Percentiles rank a stretch among this genome's conserved stretches.
Conservation (phyloP, 345 rosid species). For the Linum usitatissimum region DNA sequence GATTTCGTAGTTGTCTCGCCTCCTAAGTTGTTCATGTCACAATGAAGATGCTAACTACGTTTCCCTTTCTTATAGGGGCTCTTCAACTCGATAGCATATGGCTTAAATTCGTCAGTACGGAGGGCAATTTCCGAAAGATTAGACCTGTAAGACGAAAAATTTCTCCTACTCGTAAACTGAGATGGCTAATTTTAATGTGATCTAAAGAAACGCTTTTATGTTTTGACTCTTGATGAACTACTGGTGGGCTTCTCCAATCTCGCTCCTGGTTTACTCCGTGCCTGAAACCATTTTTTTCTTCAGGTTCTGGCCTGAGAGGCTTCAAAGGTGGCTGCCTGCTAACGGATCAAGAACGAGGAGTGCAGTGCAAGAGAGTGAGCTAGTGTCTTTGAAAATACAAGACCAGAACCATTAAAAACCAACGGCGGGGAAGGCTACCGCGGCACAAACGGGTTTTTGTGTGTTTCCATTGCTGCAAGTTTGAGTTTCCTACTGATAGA, state of each 20-base stretch:
- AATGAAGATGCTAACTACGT: neutral
- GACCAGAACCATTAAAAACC: conserved; percentile 47
- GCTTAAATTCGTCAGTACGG: conserved; percentile 82
- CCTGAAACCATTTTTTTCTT: conserved; percentile 12
- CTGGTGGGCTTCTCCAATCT: neutral
- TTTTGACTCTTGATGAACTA: neutral
- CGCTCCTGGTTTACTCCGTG: neutral
- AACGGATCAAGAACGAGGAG: conserved; percentile 30
- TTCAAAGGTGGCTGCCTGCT: conserved; percentile 50
- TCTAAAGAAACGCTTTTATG: neutral
- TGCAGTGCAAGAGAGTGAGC: conserved; percentile 59
- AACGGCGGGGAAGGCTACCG: no score
- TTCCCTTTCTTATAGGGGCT: conserved; percentile 45
- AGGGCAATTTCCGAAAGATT: conserved; percentile 75
- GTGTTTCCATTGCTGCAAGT: no score
- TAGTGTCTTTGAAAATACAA: conserved; percentile 52
- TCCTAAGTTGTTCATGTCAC: conserved; percentile 2
- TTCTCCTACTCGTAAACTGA: neutral
- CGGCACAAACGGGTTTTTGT: no score
- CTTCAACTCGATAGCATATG: conserved; percentile 93
- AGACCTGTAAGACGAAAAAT: conserved; percentile 52
- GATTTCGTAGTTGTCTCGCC: neutral
- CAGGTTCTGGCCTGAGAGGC: conserved; percentile 67
- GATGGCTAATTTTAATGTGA: neutral
- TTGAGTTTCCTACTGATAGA: no score